Conservation (phyloP, 2,329 filamentous ascomycete genomes). For the Talaromyces islandicus region DNA sequence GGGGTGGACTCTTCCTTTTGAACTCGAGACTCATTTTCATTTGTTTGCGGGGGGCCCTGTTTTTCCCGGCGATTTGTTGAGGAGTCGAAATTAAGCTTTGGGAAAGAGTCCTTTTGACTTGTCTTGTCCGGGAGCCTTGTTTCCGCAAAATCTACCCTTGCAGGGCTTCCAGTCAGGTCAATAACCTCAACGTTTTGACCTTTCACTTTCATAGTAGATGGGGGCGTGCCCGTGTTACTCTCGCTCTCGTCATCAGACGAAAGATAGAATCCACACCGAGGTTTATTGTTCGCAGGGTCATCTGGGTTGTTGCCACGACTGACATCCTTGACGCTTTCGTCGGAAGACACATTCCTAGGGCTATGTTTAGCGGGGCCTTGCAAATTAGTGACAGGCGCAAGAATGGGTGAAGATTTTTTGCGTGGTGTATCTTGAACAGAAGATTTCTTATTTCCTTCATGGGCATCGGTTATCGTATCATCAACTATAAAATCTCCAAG, state of each 20-base stretch:
- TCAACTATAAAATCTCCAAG: slow-evolving; percentile 26
- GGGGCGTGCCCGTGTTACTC: slow-evolving; percentile 2
- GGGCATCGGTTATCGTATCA: slow-evolving; percentile 11
- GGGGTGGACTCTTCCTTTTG: not conserved
- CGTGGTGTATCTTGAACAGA: not conserved
- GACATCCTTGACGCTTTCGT: not conserved
- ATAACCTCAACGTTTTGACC: slow-evolving; percentile 17
- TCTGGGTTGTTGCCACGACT: not conserved
- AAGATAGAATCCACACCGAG: slow-evolving; percentile 5
- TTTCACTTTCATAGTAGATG: not conserved
- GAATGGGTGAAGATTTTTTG: not conserved
- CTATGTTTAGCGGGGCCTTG: not conserved
- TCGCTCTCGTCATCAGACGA: slow-evolving; percentile 8
- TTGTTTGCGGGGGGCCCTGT: not conserved
- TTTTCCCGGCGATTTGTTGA: not conserved
- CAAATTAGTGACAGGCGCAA: not conserved
- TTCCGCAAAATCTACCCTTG: slow-evolving; percentile 1
- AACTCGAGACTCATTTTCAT: not conserved
- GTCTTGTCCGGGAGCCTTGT: slow-evolving; percentile 29
- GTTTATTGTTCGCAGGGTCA: slow-evolving; percentile 1
- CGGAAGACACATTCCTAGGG: not conserved
- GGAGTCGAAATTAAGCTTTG: not conserved
- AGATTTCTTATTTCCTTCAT: not conserved
- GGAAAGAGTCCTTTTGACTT: not conserved
- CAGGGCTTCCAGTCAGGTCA: slow-evolving; percentile 28